Base-by-base conservation (phyloP, 2,329 filamentous ascomycete genomes). In the Dactylonectria estremocensis region DNA sequence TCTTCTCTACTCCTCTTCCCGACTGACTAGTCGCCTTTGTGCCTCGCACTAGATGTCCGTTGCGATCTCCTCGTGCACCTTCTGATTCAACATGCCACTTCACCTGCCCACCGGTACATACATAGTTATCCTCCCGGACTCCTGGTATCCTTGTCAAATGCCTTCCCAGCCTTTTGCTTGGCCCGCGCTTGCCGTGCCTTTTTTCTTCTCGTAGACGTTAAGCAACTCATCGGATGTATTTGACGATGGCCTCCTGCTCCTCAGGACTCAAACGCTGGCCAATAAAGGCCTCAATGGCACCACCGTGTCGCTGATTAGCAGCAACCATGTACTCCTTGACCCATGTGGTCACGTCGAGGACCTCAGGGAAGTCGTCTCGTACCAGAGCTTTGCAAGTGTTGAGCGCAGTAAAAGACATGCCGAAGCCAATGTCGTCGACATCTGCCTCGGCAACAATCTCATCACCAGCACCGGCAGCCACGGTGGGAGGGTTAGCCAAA, bases 371-470 rank as follows among this genome's bases (percentile, higher is more conserved):
- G 20, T 95, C 92, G 79, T 98, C 96, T 58, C 87, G 87, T 1
- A 89, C 83, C 4, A 89, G 85, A 66, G 91, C 91, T 79, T 92
- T 94, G 84, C 95, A 96, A 0, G 95, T 98, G 83, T 95, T 97
- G 69, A 99, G 88, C 35, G 93, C 92, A 1, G 96, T 98, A 82
- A 97, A 99, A 9, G 95, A 95, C 71, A 98, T 91, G 28, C 96
- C 96, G 77, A 99, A 99, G 31, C 94, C 92, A 72, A 98, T 91
- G 79, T 99, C 96, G 76, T 99, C 96, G 28, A 97, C 93, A 76
- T 98, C 95, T 3, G 94, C 91, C 78, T 98, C 96, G 11, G 90
- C 89, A 70, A 97, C 91, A 57, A 93, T 84, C 72, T 97, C 94
- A 70, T 94, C 91, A 64, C 92, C 91, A 40, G 87, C 83, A 1